These are phyloP conservation scores for Lactuca saligna DNA, from an alignment of 129 eudicot genomes.

Conservation along the genomic window DNA sequence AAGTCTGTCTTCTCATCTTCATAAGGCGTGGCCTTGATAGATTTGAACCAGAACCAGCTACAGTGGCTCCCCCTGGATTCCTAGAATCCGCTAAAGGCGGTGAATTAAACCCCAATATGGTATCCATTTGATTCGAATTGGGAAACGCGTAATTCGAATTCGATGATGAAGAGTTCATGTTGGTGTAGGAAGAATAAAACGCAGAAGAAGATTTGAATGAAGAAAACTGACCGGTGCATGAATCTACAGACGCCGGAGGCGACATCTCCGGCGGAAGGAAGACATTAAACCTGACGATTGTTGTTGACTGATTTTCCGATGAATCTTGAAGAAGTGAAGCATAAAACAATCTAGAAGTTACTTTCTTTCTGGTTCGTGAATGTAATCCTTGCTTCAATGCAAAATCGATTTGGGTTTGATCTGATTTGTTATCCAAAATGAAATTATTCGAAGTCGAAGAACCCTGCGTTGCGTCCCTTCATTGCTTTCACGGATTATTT, in stretches of 20 bases:
- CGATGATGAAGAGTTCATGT: slow-evolving; percentile 40
- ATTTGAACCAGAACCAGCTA: slow-evolving; percentile 19
- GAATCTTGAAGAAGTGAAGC: slow-evolving; percentile 8
- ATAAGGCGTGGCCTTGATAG: slow-evolving; percentile 51
- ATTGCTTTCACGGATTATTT: slow-evolving; percentile 4
- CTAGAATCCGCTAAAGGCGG: slow-evolving; percentile 33
- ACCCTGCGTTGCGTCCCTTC: slow-evolving; percentile 10
- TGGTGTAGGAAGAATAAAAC: background rate
- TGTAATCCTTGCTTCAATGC: slow-evolving; percentile 4
- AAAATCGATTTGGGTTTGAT: slow-evolving; percentile 22
- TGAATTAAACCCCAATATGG: slow-evolving; percentile 43
- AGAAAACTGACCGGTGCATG: slow-evolving; percentile 17
- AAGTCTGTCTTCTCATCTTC: slow-evolving; percentile 51
- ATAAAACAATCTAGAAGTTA: slow-evolving; percentile 1
- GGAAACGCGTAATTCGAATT: slow-evolving; percentile 31
- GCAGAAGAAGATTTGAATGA: background rate
- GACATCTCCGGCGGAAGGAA: slow-evolving; percentile 23
- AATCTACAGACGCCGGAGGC: slow-evolving; percentile 31
- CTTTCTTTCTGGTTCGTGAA: slow-evolving; percentile 7
- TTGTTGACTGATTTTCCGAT: slow-evolving; percentile 16
- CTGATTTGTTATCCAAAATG: slow-evolving; percentile 1
- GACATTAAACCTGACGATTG: slow-evolving; percentile 35
- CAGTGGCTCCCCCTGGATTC: slow-evolving; percentile 21
- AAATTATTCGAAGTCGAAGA: slow-evolving; percentile 3
- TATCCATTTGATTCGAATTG: slow-evolving; percentile 16